Percentiles rank a stretch among this genome's conserved stretches.
phyloP scores from a whole-genome alignment of 345 rosid species.

The Arabis hirsuta region DNA sequence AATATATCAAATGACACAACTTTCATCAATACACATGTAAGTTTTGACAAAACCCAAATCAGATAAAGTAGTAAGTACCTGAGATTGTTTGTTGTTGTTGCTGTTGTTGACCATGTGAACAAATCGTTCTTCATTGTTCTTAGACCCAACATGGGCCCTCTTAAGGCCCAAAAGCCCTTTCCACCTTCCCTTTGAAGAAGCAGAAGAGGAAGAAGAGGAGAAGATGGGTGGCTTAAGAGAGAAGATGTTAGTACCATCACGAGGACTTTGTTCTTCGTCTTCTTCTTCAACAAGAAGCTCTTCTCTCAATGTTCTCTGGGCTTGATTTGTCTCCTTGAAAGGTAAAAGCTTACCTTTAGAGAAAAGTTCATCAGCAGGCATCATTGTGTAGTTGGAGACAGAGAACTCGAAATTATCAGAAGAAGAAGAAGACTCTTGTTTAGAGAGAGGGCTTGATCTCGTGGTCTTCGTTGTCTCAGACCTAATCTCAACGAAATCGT shows the following conservation, averaged over 20 bases:
- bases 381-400: constrained; percentile 76
- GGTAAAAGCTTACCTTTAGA: constrained; percentile 89
- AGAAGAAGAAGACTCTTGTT: constrained; percentile 42
- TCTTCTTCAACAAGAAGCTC: constrained; percentile 79
- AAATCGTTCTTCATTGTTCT: constrained; percentile 58
- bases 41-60: background rate
- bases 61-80: constrained; percentile 34
- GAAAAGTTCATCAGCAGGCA: constrained; percentile 98
- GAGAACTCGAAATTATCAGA: constrained; percentile 92
- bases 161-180: constrained; percentile 79
- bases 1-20: background rate
- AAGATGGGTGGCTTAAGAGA: constrained; percentile 60
- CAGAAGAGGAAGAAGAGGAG: constrained; percentile 26
- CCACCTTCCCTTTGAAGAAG: constrained; percentile 62
- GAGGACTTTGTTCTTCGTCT: constrained; percentile 43
- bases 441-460: constrained; percentile 43
- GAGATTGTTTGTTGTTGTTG: constrained; percentile 50
- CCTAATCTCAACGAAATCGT: constrained; percentile 72
- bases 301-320: constrained; percentile 83
- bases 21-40: background rate
- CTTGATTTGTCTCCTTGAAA: constrained; percentile 62
- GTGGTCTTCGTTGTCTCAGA: constrained; percentile 52
- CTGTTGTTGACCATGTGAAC: constrained; percentile 46
- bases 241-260: constrained; percentile 48
- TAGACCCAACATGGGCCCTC: constrained; percentile 72